Evolutionary conservation across 1,284 basidiomycete species (phyloP).

Genomic region (Gomphus bonarii): DNA sequence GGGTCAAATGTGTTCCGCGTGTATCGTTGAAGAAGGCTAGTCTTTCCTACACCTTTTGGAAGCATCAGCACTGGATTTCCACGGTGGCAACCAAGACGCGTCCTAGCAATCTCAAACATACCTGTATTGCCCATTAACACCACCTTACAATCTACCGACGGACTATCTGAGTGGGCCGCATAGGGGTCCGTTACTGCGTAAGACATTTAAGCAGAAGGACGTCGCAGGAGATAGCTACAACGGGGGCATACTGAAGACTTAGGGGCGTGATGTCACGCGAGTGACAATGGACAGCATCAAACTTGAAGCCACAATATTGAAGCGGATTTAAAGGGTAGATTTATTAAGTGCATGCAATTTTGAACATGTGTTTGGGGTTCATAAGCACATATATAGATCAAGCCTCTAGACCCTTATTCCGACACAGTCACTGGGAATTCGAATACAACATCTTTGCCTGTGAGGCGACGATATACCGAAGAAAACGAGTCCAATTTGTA

Average conservation of each 20-base stretch:
- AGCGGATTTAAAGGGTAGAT: background rate
- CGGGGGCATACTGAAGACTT: conserved; percentile 14
- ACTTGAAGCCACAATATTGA: background rate
- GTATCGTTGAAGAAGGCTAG: conserved; percentile 87
- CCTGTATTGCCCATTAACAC: conserved; percentile 96
- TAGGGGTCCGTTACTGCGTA: conserved; percentile 4
- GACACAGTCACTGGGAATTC: conserved; percentile 66
- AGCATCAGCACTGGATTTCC: background rate
- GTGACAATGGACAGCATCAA: background rate
- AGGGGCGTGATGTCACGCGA: conserved; percentile 14
- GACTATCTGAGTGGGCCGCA: conserved; percentile 4
- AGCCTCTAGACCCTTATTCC: background rate
- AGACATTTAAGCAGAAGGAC: conserved; percentile 13
- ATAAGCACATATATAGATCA: background rate
- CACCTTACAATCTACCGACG: conserved; percentile 74
- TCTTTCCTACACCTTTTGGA: conserved; percentile 80
- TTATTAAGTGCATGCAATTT: conserved; percentile 13
- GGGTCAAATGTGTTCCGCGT: conserved; percentile 86
- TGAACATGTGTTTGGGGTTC: conserved; percentile 13
- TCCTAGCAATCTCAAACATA: conserved; percentile 20
- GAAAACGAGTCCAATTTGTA: conserved; percentile 99
- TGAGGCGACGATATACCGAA: conserved; percentile 88
- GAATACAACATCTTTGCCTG: conserved; percentile 89
- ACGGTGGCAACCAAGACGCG: conserved; percentile 2
- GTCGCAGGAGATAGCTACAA: conserved; percentile 16